Percentiles rank a stretch among this genome's conserved stretches.
Conservation (phyloP, 805 yeast genomes). For the Starmera caribaea region DNA sequence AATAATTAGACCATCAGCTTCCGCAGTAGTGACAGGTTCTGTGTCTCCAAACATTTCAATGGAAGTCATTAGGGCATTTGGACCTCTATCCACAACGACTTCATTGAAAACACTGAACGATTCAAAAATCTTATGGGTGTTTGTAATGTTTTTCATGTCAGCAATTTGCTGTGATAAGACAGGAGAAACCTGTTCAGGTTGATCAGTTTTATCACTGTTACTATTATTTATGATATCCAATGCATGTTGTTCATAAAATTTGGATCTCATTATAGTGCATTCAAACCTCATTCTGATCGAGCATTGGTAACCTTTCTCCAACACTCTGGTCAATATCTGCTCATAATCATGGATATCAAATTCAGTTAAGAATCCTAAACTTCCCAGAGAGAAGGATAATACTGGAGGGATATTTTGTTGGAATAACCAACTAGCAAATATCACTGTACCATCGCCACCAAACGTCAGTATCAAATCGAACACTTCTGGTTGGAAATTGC, state of each 20-base stretch:
- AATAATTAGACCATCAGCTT: constrained; percentile 57
- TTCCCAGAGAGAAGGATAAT: constrained; percentile 54
- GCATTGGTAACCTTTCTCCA: constrained; percentile 35
- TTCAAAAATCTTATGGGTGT: constrained; percentile 21
- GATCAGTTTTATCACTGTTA: no score
- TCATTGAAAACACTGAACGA: constrained; percentile 38
- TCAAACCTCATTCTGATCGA: constrained; percentile 41
- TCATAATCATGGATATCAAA: constrained; percentile 35
- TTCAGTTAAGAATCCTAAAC: constrained; percentile 52
- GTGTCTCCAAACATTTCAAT: constrained; percentile 39
- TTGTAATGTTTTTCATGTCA: no score
- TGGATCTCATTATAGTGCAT: constrained; percentile 35
- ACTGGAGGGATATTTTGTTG: constrained; percentile 56
- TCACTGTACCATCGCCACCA: constrained; percentile 69
- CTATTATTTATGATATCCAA: no score
- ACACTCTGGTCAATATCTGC: constrained; percentile 24
- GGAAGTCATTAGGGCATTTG: constrained; percentile 40
- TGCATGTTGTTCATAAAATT: constrained; percentile 1
- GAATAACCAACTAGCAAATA: constrained; percentile 54
- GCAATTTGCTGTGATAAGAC: no score
- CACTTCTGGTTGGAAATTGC: constrained; percentile 21
- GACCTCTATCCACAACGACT: constrained; percentile 42
- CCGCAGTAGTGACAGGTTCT: constrained; percentile 46
- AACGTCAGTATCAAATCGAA: constrained; percentile 52
- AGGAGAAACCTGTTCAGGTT: no score